Conservation (phyloP, 495 filamentous ascomycete genomes). For the Daldinia decipiens region DNA sequence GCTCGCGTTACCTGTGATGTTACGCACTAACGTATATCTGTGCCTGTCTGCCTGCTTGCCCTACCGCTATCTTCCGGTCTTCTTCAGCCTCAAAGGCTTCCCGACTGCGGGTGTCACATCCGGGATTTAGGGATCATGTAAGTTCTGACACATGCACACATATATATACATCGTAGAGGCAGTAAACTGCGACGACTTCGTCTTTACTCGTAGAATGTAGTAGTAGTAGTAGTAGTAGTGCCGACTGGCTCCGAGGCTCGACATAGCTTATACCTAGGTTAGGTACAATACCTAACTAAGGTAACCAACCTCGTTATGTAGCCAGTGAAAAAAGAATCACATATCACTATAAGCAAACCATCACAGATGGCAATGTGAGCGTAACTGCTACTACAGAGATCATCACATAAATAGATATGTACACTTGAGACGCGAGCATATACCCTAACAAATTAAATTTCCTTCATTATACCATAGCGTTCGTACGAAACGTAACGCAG, state of each 20-base stretch:
- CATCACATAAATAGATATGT: neutral
- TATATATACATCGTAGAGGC: neutral
- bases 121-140: slow-evolving; percentile 2
- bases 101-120: neutral
- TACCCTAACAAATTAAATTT: neutral
- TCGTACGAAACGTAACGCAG: neutral
- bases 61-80: slow-evolving; percentile 6
- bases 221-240: neutral
- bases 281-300: neutral
- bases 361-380: neutral
- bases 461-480: neutral
- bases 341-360: neutral
- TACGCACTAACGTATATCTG: neutral
- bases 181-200: neutral
- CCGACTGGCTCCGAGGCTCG: neutral
- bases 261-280: neutral
- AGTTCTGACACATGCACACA: neutral
- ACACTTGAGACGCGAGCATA: neutral
- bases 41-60: neutral
- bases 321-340: neutral
- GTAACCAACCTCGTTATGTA: neutral
- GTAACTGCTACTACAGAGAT: neutral
- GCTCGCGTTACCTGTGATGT: neutral
- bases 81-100: slow-evolving; percentile 5
- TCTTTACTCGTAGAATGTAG: neutral